Base-by-base conservation (phyloP, 202 grass and related monocot genomes). In the Bolboschoenoplectus hybrid region DNA sequence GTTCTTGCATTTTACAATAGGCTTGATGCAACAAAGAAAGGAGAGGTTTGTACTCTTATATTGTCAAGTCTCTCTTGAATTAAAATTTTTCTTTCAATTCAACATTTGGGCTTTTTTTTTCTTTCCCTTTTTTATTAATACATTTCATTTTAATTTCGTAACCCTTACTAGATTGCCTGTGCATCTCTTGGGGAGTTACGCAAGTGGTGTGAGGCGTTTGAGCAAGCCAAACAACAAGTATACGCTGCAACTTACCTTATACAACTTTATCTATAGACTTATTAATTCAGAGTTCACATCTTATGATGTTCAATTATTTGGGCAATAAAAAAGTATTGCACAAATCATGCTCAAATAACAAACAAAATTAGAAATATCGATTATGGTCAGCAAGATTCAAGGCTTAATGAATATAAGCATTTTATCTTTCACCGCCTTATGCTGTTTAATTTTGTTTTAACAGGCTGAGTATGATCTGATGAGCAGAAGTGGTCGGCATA, bases 151-250 rank as follows among this genome's bases (percentile, higher is more conserved):
- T 62, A 7, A 56, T 63, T 56, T 72, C 56, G 1, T 58, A 6
- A 62, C 47, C n/a, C 85, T 85, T 85, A 87, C 66, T 91, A 98
- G 95, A 95, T 98, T 91, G 96, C 93, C 69, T 98, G 93, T 87
- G 87, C 79, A 19, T 74, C 71, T 85, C 71, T 75, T 17, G 89
- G 87, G 9, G 91, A 94, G 65, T 85, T 89, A 69, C 82, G 52
- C 41, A 98, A 98, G 87, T 98, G 96, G 96, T 81, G 87, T 6
- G 93, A 94, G 82, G 96, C 96, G 81, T 98, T 98, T 75, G 93
- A 98, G 66, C 90, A 92, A 76, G 93, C 93, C 60, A 98, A 97
- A 88, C 88, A 93, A 86, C 91, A 88, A 87, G 93, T 97, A 83
- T 75, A 45, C 19, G 6, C 17, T 86, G 61, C 41, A 38, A 80